Evolutionary conservation across 1,284 basidiomycete genomes (phyloP).

Genomic region (Mycosarcoma maydis): DNA sequence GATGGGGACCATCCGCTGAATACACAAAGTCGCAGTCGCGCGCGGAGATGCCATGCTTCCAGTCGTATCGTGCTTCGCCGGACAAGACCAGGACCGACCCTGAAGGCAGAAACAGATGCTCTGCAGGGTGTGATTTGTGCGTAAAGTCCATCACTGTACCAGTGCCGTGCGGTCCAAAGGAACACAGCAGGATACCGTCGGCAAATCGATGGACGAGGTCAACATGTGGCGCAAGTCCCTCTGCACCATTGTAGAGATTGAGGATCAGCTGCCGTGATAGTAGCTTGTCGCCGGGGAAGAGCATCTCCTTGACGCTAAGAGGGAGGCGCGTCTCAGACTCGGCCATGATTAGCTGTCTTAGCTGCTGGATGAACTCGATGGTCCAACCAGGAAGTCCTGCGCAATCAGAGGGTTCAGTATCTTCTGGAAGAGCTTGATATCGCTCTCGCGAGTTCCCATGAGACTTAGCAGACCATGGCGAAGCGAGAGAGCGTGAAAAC

Average conservation of each 20-base stretch:
- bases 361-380: constrained; percentile 17
- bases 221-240: constrained; percentile 69
- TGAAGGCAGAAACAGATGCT: constrained; percentile 67
- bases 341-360: constrained; percentile 4
- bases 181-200: constrained; percentile 58
- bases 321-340: constrained; percentile 5
- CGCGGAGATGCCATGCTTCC: constrained; percentile 69
- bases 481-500: constrained; percentile 27
- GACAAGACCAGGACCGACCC: constrained; percentile 67
- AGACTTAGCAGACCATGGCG: background rate
- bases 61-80: constrained; percentile 68
- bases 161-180: constrained; percentile 33
- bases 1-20: background rate
- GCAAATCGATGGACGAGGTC: constrained; percentile 69
- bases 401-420: background rate
- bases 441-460: too few relatives aligned
- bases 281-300: constrained; percentile 15
- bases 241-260: constrained; percentile 69
- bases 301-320: background rate
- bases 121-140: background rate
- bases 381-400: constrained; percentile 38
- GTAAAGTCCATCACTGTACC: constrained; percentile 56
- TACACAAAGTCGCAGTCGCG: constrained; percentile 26
- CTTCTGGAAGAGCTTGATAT: background rate
- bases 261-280: constrained; percentile 68